Evolutionary conservation across 208 protist genomes (phyloP).

Genomic region (Wallacemonas sp.): DNA sequence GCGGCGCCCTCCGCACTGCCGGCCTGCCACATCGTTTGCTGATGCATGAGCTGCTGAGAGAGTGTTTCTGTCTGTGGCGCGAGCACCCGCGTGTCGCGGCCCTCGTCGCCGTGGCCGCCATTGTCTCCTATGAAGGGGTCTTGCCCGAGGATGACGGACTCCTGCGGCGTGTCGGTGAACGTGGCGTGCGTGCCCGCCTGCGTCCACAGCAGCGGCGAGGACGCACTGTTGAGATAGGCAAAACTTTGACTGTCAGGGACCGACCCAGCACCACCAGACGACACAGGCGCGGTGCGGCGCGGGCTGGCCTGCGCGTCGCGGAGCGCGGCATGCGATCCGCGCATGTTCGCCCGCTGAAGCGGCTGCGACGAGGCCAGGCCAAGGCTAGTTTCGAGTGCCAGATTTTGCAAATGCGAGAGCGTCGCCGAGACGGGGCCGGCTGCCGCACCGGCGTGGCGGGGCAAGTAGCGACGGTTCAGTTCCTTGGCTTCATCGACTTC

Average conservation of each 20-base stretch:
- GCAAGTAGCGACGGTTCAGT: slow-evolving; percentile 31
- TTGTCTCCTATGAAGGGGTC: slow-evolving; percentile 8
- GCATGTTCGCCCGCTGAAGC: slow-evolving; percentile 2
- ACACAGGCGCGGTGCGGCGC: background rate
- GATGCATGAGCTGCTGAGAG: background rate
- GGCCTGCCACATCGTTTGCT: too few species aligned
- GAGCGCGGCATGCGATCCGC: background rate
- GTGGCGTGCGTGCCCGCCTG: background rate
- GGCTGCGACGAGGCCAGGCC: slow-evolving; percentile 3
- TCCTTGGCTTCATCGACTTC: slow-evolving; percentile 42
- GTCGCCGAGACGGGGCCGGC: slow-evolving; percentile 30
- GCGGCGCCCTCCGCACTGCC: background rate
- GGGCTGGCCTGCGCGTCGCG: background rate
- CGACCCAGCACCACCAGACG: too few species aligned
- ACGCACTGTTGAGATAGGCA: background rate
- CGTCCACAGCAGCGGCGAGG: slow-evolving; percentile 1
- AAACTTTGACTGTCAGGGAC: background rate
- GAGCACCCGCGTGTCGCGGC: slow-evolving; percentile 6
- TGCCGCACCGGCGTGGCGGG: slow-evolving; percentile 25
- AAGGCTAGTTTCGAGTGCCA: slow-evolving; percentile 2
- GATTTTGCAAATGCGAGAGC: background rate
- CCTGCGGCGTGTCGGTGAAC: background rate
- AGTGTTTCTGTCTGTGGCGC: slow-evolving; percentile 5
- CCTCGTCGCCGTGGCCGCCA: background rate
- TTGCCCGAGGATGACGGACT: slow-evolving; percentile 3